phyloP scores from a whole-genome alignment of 768 basidiomycete species.

The Lactarius deliciosus region DNA sequence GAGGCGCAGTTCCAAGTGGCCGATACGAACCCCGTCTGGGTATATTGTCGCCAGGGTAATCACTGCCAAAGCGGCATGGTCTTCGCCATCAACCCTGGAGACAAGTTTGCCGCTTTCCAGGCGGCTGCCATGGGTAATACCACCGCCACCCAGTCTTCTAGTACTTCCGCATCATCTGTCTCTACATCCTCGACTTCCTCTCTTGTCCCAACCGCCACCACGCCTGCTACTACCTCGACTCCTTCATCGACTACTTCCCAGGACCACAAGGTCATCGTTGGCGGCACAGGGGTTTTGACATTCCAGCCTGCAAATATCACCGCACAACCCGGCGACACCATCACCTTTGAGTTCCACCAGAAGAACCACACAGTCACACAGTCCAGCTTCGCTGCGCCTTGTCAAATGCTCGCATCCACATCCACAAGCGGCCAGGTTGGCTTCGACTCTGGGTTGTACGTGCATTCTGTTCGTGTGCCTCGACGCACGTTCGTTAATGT shows the following conservation, averaged over 20 bases:
- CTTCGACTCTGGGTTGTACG: conserved; percentile 43
- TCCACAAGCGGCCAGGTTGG: conserved; percentile 46
- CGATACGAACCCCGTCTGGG: conserved; percentile 52
- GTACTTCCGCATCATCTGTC: conserved; percentile 11
- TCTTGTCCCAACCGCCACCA: conserved; percentile 36
- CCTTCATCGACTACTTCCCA: conserved; percentile 30
- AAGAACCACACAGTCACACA: conserved; percentile 43
- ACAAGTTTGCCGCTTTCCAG: conserved; percentile 54
- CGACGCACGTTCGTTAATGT: background rate
- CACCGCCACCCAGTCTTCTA: conserved; percentile 30
- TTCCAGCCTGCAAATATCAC: conserved; percentile 39
- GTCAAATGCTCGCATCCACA: conserved; percentile 41
- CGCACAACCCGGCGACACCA: conserved; percentile 40
- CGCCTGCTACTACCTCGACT: conserved; percentile 32
- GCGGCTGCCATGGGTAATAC: conserved; percentile 45
- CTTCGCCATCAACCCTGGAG: conserved; percentile 61
- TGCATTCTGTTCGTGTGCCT: conserved; percentile 6
- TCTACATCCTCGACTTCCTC: conserved; percentile 32
- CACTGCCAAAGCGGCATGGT: conserved; percentile 67
- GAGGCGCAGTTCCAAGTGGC: conserved; percentile 44
- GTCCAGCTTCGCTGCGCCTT: conserved; percentile 40
- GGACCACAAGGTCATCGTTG: conserved; percentile 37
- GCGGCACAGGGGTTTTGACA: conserved; percentile 32
- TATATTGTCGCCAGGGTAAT: conserved; percentile 54
- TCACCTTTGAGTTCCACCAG: conserved; percentile 44